Base-by-base conservation (phyloP, 1,284 basidiomycete genomes). In the Rhodofomes roseus region DNA sequence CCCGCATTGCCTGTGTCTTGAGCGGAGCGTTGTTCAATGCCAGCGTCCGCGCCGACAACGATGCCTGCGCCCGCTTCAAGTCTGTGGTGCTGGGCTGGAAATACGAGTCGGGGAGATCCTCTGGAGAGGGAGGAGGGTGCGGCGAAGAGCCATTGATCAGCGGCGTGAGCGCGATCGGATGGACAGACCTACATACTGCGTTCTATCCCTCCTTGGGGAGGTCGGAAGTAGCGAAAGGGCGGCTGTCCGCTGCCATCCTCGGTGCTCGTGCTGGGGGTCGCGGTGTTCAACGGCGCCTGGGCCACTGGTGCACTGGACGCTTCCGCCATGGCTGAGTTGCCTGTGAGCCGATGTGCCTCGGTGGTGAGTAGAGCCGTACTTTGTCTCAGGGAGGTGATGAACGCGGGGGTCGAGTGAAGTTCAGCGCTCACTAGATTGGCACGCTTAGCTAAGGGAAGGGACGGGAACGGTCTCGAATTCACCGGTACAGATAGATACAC, bases 11-110 rank as follows among this genome's bases (percentile, higher is more conserved):
- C 37, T 86, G 83, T 11, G 92, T 81, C 66, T 88, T 83, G 8
- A 96, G 75, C 5, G 94, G 93, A 0, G 88, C 89, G 71, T 95
- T 87, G 4, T 75, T 75, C n/a, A 95, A 76, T 1, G 87, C 80
- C 56, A 88, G 82, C 0, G 85, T 83, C 3, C 86, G 81, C 6
- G 85, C 81, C 4, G 82, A 71, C 34, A 91, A 76, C 22, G 83
- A 81, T 0, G 82, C 79, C 65, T 93, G 88, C 0, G 90, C 88
- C 2, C 79, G 77, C 66, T 84, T 86, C 60, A 96, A 74, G 71
- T 96, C 94, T 11, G 85, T 79, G 2, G 86, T 65, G 1, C 89
- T 92, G 1, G 90, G 90, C 18, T 81, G 82, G 66, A 93, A 92
- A 71, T 88, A 92, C 2, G 83, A 80, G 59, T 93, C 89, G 1